Base-by-base conservation (phyloP, 495 filamentous ascomycete genomes). In the Penicillium nucicola region DNA sequence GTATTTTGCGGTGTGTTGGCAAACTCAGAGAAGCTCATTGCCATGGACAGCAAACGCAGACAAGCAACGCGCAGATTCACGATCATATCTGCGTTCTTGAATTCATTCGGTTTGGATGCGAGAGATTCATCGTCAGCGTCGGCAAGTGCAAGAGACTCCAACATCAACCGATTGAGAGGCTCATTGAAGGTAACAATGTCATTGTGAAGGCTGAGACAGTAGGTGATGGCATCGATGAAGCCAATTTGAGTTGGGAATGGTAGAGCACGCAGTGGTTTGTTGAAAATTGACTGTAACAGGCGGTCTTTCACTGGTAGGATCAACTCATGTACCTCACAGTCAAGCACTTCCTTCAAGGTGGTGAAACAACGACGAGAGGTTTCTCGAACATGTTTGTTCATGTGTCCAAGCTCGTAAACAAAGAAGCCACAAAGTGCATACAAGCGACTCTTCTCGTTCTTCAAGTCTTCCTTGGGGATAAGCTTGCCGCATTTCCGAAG, bases 221-320 rank as follows among this genome's bases (percentile, higher is more conserved):
- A 97, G 0, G 89, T 93, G 56, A 99, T 90, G 5, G 92, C 95
- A 66, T 97, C 93, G 56, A 99, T 95, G 64, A 92, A 97, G 9
- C 93, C 95, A 60, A 99, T 97, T 66, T 99, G 95, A 2, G 85
- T 88, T 4, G 87, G 77, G 61, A 97, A 97, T 2, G 92, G 92
- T 45, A 99, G 69, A 2, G 95, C 95, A 42, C 95, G 80, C 19
- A 99, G 67, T 22, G 95, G 95, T 69, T 99, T 99, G 59, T 86
- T 87, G 74, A 90, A 99, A 43, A 99, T 96, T 0, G 90, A 87
- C 52, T 80, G 77, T 10, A 97, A 77, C 15, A 97, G 71, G 36
- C 88, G 82, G 43, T 97, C 92, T 60, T 92, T 92, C 42, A 93
- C 87, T 3, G 91, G 90, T 42, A 83, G 78, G 22, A 97, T 80